phyloP scores from a whole-genome alignment of 768 basidiomycete species.

The Naganishia vishniacii region DNA sequence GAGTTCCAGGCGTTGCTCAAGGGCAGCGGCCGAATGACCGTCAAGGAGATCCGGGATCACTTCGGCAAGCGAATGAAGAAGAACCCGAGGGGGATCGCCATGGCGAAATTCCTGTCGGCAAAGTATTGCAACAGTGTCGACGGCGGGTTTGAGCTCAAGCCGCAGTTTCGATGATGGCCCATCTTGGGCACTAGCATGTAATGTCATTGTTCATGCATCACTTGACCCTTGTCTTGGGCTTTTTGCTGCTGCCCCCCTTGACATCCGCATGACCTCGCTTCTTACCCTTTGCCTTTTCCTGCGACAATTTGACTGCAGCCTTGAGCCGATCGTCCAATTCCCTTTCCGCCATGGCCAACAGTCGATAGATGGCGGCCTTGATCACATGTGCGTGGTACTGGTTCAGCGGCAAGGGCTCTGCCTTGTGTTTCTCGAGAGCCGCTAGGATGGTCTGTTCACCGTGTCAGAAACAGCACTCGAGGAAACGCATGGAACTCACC shows the following conservation, averaged over 20 bases:
- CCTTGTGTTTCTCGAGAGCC: conserved; percentile 6
- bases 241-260: conserved; percentile 20
- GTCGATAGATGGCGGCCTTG: conserved; percentile 13
- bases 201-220: neutral
- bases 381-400: conserved; percentile 15
- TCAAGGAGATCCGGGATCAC: conserved; percentile 18
- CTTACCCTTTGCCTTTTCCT: conserved; percentile 12
- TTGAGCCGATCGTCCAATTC: conserved; percentile 8
- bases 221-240: conserved; percentile 10
- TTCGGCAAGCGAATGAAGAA: conserved; percentile 21
- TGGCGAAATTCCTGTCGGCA: neutral
- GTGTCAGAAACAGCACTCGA: neutral
- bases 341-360: conserved; percentile 2
- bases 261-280: neutral
- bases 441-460: neutral
- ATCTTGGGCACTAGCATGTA: neutral
- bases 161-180: conserved; percentile 2
- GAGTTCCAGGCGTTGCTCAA: neutral
- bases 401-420: conserved; percentile 5
- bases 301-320: neutral
- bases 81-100: conserved; percentile 1
- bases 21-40: conserved; percentile 2
- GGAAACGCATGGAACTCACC: neutral
- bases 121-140: conserved; percentile 4
- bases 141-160: conserved; percentile 14